Evolutionary conservation across 2,329 filamentous ascomycete genomes (phyloP), one percentile per base, ranked within the genome.

Genomic region (Immersiporthe knoxdaviesiana): DNA sequence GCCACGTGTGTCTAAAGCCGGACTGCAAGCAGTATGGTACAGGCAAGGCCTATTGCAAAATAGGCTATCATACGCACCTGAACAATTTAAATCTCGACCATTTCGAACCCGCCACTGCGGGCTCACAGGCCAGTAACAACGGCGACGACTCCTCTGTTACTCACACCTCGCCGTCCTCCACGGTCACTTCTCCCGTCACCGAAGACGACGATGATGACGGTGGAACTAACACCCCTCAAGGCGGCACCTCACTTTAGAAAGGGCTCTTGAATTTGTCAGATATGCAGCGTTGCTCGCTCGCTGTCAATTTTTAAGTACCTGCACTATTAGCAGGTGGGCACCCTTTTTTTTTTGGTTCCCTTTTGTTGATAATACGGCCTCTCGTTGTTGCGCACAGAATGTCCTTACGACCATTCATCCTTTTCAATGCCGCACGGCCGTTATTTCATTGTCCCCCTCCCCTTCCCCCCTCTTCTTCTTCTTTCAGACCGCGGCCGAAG

Each of bases 1-100:
- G 77, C 7, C 78, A 79, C 68, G 71, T 78, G 50, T 79, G 78
- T 69, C 78, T 78, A 72, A 74, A 70, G 21, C 54, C 65, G 24
- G 74, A 78, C 18, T 79, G 77, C 68, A 75, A 74, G 65, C 30
- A 59, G 7, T 61, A 75, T n/a, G 76, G 77, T 10, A 74, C 75
- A 27, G 77, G 78, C 62, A 78, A 75, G 72, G 44, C 58, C 5
- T 75, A 73, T 59, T 78, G 77, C 74, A 75, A 73, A 35, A 18
- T 79, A 3, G 70, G 73, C 14, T 67, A 63, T 30, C 11, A 24
- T 3, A 56, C 71, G 10, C 77, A 79, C 63, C 41, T 54, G 21
- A 73, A 73, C 18, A 72, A 75, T 21, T 41, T 76, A 5, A 35
- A 21, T 10, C 66, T 68, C 32, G 61, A 63, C 44, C 69, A 30